phyloP scores from a whole-genome alignment of 176 grass and related monocot species.

The Rhynchospora pubera region DNA sequence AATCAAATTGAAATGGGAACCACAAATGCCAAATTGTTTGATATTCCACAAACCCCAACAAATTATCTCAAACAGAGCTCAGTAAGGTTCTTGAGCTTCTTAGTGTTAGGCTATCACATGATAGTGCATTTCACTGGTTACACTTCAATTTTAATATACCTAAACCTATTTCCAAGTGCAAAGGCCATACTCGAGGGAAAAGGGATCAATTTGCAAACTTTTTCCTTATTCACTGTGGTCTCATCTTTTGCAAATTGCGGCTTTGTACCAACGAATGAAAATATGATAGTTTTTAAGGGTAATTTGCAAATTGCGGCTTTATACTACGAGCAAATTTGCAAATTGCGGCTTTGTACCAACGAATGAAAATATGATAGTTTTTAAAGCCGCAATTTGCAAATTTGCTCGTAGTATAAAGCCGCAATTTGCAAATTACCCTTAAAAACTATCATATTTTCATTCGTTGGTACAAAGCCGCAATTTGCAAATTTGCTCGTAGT shows the following conservation, averaged over 20 bases:
- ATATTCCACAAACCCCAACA: neutral
- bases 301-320: no score
- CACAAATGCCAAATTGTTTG: neutral
- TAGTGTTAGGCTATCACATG: slow-evolving; percentile 41
- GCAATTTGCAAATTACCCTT: no score
- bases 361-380: no score
- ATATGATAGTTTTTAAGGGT: slow-evolving; percentile 53
- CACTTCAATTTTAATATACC: slow-evolving; percentile 37
- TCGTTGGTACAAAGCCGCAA: no score
- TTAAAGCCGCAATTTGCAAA: no score
- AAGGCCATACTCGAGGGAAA: slow-evolving; percentile 36
- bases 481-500: no score
- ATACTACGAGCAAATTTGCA: no score
- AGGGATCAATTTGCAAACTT: slow-evolving; percentile 36
- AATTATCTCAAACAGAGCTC: slow-evolving; percentile 15
- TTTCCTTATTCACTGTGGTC: slow-evolving; percentile 54
- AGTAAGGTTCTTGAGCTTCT: slow-evolving; percentile 10
- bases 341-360: no score
- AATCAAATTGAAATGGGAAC: slow-evolving; percentile 31
- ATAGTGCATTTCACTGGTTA: slow-evolving; percentile 43
- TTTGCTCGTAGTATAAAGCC: no score
- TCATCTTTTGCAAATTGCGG: slow-evolving; percentile 73
- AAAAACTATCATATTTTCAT: no score
- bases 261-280: slow-evolving; percentile 66
- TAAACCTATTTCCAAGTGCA: slow-evolving; percentile 23